Evolutionary conservation across 2,329 filamentous ascomycete species (phyloP), one percentile per base, ranked within the genome.

Genomic region (Colletotrichum sp.): DNA sequence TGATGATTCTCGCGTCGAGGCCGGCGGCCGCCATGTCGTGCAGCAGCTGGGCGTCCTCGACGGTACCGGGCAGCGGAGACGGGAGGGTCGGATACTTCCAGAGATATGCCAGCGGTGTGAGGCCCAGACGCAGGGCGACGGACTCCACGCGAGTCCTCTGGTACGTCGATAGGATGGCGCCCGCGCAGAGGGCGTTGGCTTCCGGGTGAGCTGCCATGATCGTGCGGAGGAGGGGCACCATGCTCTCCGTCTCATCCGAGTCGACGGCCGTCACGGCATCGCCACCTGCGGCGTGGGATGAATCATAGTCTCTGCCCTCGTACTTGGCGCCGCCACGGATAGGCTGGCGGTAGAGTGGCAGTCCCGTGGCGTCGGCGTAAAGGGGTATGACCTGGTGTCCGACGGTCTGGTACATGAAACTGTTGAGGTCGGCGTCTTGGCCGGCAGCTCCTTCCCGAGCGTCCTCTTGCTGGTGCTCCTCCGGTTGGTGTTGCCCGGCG

Each of bases 401-500:
- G 76, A 98, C 95, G 5, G 97, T 99, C 88, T 99, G 97, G 88
- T 99, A 99, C 97, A 99, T 99, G 92, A 97, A 99, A 87, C 96
- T 98, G 85, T 99, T 95, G 80, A 98, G 90, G 84, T 99, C 87
- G 64, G 81, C 83, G 63, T 88, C 83, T 8, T 75, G 65, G 24
- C 64, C 13, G 77, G 73, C 70, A 22, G 55, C 71, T 76, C 57
- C 68, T 32, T 44, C 16, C 70, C 72, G 66, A 60, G 69, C 32
- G n/a, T 59, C 44, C 13, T 30, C 30, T 16, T 63, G 39, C 26
- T 22, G n/a, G 8, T 8, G 18, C 26, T 48, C 24, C 36, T 62
- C 22, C 26, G 36, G 26, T 26, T 63, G 34, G 12, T 15, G 36
- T 26, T 70, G 30, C 10, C 18, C 39, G 60, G 55, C 24, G 34